These are phyloP conservation scores for Mortierella sp. DNA, from an alignment of 371 early-diverging fungal species.

Conservation along the genomic window DNA sequence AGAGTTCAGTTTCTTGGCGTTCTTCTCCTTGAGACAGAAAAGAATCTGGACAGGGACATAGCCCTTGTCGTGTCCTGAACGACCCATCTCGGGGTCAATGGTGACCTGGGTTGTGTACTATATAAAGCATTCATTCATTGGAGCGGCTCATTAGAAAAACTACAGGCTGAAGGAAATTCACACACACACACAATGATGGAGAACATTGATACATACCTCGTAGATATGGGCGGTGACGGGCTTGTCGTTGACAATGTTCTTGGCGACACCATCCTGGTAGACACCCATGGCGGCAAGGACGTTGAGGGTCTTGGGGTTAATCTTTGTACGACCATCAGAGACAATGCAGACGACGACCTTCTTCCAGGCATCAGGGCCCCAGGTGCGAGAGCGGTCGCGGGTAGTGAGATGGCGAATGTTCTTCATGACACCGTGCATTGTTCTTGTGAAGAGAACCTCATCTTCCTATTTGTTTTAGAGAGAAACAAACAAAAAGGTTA, in stretches of 20 bases:
- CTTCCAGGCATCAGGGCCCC: slow-evolving; percentile 81
- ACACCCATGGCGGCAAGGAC: slow-evolving; percentile 85
- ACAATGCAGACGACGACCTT: slow-evolving; percentile 81
- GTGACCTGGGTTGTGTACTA: slow-evolving; percentile 83
- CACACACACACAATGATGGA: no score
- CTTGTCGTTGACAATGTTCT: slow-evolving; percentile 75
- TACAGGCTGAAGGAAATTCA: not conserved
- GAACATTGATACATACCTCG: slow-evolving; percentile 62
- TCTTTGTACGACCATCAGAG: slow-evolving; percentile 73
- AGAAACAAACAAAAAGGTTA: slow-evolving; percentile 6
- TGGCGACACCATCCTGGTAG: slow-evolving; percentile 86
- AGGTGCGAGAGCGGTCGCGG: slow-evolving; percentile 67
- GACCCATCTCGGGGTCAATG: slow-evolving; percentile 74
- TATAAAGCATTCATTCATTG: not conserved
- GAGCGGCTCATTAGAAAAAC: not conserved
- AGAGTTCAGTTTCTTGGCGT: slow-evolving; percentile 85
- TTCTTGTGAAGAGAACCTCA: slow-evolving; percentile 77
- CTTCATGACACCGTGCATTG: slow-evolving; percentile 80
- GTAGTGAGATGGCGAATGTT: slow-evolving; percentile 81
- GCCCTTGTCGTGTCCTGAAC: slow-evolving; percentile 73
- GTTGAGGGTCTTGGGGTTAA: slow-evolving; percentile 76
- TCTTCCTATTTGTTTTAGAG: slow-evolving; percentile 66
- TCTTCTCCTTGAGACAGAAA: slow-evolving; percentile 85
- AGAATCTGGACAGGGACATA: slow-evolving; percentile 84
- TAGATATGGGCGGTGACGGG: slow-evolving; percentile 84